Base-by-base conservation (phyloP, 352 stramenopile genomes). In the Pythium vanterpoolii region DNA sequence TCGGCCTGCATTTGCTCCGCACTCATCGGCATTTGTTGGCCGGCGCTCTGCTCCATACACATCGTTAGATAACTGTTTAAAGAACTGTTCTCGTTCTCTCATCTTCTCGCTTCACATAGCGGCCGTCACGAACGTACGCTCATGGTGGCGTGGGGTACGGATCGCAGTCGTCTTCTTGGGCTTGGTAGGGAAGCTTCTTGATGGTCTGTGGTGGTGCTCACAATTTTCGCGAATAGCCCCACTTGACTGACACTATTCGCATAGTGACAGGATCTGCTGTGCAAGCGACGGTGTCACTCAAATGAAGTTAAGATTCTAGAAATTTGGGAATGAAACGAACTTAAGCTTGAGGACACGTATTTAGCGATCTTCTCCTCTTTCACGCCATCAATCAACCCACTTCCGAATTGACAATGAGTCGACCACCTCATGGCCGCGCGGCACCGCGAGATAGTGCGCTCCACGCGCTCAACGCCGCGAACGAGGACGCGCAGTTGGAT, bases 1-100 rank as follows among this genome's bases (percentile, higher is more conserved):
- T 94, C 80, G 43, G 83, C 79, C 66, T 94, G 82, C 71, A 90
- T 89, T 60, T 94, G 77, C 68, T 94, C 85, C 66, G 89, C 79
- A 9, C 76, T 86, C 69, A 87, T 89, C 39, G 77, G 74, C 62
- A 72, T 61, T 50, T 58, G 42, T 19, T 27, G 53, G 4, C 36
- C 38, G 46, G 47, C 48, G 61, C 48, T 59, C 47, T 60, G 34
- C 40, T 26, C 5, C n/a, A 50, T 6, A 45, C 46, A 31, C 14
- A 51, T 2, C 45, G 33, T 40, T 38, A 50, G 30, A 5, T 3
- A 26, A 16, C 36, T 26, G 21, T 11, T 21, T 24, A 43, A 14
- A 13, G n/a, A 42, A 10, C 13, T 7, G 14, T 10, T 24, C 40
- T 21, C 19, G 40, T 46, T n/a, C n/a, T 26, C 39, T 24, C 18